Conservation (phyloP, 768 basidiomycete genomes). For the Cystobasidium ongulense region DNA sequence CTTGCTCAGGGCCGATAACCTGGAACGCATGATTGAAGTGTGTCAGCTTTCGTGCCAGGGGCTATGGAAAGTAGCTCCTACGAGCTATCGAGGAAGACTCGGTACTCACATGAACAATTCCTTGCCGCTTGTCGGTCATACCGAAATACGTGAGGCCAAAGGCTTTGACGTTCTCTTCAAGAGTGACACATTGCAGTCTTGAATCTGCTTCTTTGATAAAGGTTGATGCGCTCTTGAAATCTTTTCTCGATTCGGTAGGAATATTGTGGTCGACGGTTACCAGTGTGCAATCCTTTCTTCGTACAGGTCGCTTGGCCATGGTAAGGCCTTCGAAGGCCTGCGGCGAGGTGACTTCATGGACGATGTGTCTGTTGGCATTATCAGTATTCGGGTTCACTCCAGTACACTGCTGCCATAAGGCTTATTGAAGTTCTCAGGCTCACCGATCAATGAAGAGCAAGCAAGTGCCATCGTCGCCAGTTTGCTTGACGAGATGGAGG, state of each 20-base stretch:
- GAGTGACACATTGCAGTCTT: constrained; percentile 67
- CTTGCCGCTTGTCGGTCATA: constrained; percentile 78
- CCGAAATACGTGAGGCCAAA: constrained; percentile 89
- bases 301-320: constrained; percentile 65
- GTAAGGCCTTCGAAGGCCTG: constrained; percentile 53
- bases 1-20: constrained; percentile 87
- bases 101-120: constrained; percentile 48
- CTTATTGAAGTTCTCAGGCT: not conserved
- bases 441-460: constrained; percentile 48
- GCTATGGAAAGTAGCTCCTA: no score
- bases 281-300: constrained; percentile 58
- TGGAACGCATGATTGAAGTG: constrained; percentile 61
- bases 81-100: no score
- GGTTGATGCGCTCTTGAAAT: constrained; percentile 59
- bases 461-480: constrained; percentile 44
- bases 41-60: no score
- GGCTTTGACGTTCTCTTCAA: constrained; percentile 83
- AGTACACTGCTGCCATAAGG: not conserved
- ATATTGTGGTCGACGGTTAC: constrained; percentile 35
- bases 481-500: constrained; percentile 74
- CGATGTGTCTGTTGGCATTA: constrained; percentile 53
- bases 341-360: constrained; percentile 89
- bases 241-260: constrained; percentile 37
- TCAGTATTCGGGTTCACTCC: no score
- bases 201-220: constrained; percentile 78